These are phyloP conservation scores for Nicotiana sylvestris DNA, from an alignment of 257 asterid species.

Conservation along the genomic window DNA sequence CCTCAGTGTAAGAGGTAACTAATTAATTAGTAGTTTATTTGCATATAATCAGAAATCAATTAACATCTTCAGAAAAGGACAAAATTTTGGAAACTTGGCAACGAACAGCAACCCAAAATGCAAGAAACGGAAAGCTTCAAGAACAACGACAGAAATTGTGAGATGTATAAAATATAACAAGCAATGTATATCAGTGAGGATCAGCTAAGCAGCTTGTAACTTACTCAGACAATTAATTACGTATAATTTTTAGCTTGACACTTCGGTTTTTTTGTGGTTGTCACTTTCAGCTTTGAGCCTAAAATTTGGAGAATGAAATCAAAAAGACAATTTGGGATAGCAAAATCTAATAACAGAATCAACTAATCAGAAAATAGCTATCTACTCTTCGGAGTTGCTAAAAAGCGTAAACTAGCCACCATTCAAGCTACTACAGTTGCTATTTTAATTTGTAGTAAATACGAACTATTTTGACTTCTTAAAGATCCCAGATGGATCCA, in stretches of 20 bases:
- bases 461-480: background rate
- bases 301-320: background rate
- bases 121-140: background rate
- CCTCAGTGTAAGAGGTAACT: no score
- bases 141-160: background rate
- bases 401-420: background rate
- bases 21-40: no score
- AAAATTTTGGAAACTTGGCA: background rate
- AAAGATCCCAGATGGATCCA: background rate
- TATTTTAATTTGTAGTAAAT: background rate
- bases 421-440: background rate
- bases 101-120: background rate
- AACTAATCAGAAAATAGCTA: background rate
- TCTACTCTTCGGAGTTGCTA: background rate
- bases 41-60: background rate
- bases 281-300: background rate
- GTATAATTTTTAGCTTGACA: background rate
- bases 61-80: background rate
- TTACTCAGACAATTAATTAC: background rate
- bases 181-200: background rate
- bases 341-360: background rate
- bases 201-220: background rate
- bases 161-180: background rate
- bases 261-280: background rate
- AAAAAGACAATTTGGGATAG: background rate